phyloP scores from a whole-genome alignment of 1,284 basidiomycete species.

The Retiboletus flavoniger region DNA sequence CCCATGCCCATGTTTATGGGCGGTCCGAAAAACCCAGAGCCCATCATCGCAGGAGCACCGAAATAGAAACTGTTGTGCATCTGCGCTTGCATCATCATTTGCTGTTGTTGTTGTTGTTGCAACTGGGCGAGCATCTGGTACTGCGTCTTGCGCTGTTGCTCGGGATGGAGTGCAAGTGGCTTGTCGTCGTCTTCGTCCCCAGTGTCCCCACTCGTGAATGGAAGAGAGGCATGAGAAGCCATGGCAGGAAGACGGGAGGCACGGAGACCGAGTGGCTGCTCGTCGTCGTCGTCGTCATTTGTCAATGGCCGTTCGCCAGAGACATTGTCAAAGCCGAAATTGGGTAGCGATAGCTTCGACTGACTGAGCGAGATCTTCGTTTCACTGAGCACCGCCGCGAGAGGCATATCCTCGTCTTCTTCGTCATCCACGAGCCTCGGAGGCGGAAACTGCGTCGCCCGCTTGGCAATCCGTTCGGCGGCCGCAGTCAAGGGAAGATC shows the following conservation, averaged over 20 bases:
- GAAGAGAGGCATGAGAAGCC: slow-evolving; percentile 28
- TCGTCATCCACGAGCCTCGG: slow-evolving; percentile 23
- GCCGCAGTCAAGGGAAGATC: slow-evolving; percentile 71
- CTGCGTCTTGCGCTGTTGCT: slow-evolving; percentile 73
- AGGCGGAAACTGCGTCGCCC: slow-evolving; percentile 22
- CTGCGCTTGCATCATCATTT: slow-evolving; percentile 75
- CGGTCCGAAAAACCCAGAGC: slow-evolving; percentile 57
- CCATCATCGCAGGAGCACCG: slow-evolving; percentile 62
- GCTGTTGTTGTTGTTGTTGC: slow-evolving; percentile 62
- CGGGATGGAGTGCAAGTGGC: slow-evolving; percentile 70
- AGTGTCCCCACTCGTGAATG: slow-evolving; percentile 12
- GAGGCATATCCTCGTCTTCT: slow-evolving; percentile 67
- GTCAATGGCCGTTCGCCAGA: slow-evolving; percentile 26
- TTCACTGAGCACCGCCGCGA: slow-evolving; percentile 60
- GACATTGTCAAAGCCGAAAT: slow-evolving; percentile 43
- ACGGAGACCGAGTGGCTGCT: slow-evolving; percentile 61
- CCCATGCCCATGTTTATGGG: slow-evolving; percentile 44
- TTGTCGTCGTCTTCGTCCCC: slow-evolving; percentile 50
- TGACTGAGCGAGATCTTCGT: slow-evolving; percentile 48
- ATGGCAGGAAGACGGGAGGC: slow-evolving; percentile 33
- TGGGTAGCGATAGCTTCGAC: slow-evolving; percentile 47
- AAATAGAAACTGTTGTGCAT: slow-evolving; percentile 74
- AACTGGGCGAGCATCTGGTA: slow-evolving; percentile 62
- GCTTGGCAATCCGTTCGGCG: slow-evolving; percentile 36
- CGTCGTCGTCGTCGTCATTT: slow-evolving; percentile 48